Percentiles rank a stretch among this genome's conserved stretches.
Conservation (phyloP, 768 basidiomycete genomes). For the Calvatia gigantea region DNA sequence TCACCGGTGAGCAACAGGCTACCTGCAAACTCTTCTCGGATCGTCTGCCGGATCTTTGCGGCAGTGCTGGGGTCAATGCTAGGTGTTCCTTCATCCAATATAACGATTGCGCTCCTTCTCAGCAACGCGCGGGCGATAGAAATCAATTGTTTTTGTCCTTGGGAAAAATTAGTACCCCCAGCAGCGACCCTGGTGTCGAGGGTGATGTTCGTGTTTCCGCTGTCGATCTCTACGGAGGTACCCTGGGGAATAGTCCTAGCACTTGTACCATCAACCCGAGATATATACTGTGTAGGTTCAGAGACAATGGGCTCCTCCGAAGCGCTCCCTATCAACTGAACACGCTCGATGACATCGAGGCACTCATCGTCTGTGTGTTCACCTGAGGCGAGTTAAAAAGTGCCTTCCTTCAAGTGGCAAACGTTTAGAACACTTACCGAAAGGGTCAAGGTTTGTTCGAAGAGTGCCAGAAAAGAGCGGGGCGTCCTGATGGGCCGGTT, state of each 20-base stretch:
- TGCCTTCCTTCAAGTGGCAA: not conserved
- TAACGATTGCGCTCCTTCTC: slow-evolving; percentile 66
- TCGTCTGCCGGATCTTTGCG: slow-evolving; percentile 85
- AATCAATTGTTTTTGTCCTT: slow-evolving; percentile 86
- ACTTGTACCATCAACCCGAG: slow-evolving; percentile 26
- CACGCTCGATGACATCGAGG: slow-evolving; percentile 74
- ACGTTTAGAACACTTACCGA: slow-evolving; percentile 35
- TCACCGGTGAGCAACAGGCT: slow-evolving; percentile 71
- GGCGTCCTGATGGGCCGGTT: slow-evolving; percentile 47
- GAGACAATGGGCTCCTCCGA: too few species aligned
- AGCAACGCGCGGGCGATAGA: slow-evolving; percentile 85
- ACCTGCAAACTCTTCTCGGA: slow-evolving; percentile 78
- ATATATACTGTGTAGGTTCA: slow-evolving; percentile 44
- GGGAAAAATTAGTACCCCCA: slow-evolving; percentile 88
- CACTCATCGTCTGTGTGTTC: slow-evolving; percentile 82
- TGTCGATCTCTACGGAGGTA: slow-evolving; percentile 51
- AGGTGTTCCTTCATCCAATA: slow-evolving; percentile 81
- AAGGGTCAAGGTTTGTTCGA: slow-evolving; percentile 73
- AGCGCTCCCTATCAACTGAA: slow-evolving; percentile 69
- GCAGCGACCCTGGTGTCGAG: slow-evolving; percentile 80
- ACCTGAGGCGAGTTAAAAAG: slow-evolving; percentile 27
- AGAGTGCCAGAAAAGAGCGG: slow-evolving; percentile 79
- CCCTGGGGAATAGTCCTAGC: slow-evolving; percentile 36
- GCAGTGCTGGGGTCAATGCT: slow-evolving; percentile 88
- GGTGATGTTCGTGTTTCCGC: slow-evolving; percentile 48